A percentile compares a stretch with the other conserved stretches of the same genome.
These are phyloP conservation scores for Zymoseptoria pseudotritici DNA, from an alignment of 2,329 filamentous ascomycete genomes.

Conservation along the genomic window DNA sequence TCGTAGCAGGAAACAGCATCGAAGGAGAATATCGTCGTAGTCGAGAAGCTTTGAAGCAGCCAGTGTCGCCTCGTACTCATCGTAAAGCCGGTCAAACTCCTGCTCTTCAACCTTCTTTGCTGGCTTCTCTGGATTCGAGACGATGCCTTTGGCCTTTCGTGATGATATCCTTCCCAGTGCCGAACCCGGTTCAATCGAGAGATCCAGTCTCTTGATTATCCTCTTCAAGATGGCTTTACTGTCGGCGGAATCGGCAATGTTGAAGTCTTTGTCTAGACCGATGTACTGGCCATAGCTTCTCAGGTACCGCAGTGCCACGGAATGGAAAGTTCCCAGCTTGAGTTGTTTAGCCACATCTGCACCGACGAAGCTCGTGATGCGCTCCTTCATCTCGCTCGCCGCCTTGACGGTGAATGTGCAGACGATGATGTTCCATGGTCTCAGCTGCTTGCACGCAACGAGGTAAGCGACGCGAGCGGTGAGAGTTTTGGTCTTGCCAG, in stretches of 20 bases:
- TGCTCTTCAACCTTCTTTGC: constrained; percentile 47
- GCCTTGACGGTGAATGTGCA: constrained; percentile 97
- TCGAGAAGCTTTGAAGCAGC: constrained; percentile 75
- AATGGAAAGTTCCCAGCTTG: constrained; percentile 90
- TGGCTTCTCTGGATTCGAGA: constrained; percentile 39
- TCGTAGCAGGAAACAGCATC: constrained; percentile 71
- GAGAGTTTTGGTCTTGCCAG: constrained; percentile 81
- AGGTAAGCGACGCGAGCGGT: constrained; percentile 89
- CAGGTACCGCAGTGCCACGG: constrained; percentile 78
- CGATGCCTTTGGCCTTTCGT: constrained; percentile 51
- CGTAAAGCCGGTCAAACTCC: constrained; percentile 61
- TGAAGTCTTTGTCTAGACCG: constrained; percentile 74
- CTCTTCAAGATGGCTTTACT: constrained; percentile 71
- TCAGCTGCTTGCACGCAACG: constrained; percentile 61
- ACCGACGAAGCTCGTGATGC: constrained; percentile 75
- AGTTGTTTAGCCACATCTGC: constrained; percentile 66
- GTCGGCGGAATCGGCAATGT: constrained; percentile 81
- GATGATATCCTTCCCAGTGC: constrained; percentile 69
- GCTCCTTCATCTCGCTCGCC: constrained; percentile 83
- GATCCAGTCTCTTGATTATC: constrained; percentile 67
- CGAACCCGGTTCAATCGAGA: constrained; percentile 60
- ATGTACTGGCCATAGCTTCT: constrained; percentile 77
- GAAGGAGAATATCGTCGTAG: constrained; percentile 85
- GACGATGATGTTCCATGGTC: constrained; percentile 83
- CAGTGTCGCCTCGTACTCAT: constrained; percentile 71